A percentile compares a stretch with the other conserved stretches of the same genome.
phyloP scores from a whole-genome alignment of 441 rosid genomes.

The Capsella rubella region DNA sequence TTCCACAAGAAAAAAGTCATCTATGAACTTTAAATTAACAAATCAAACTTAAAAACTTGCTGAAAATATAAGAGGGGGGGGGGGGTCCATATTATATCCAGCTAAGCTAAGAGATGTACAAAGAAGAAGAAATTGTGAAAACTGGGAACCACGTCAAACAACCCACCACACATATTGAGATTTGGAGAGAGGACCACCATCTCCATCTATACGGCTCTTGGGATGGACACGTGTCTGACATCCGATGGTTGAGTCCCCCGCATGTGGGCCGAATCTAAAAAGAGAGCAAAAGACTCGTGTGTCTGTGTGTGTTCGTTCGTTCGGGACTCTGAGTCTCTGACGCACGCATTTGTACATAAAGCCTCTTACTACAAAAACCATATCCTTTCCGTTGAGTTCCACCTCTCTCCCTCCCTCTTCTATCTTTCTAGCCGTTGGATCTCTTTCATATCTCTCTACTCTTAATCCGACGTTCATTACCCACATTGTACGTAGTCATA shows the following conservation, averaged over 20 bases:
- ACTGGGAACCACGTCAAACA: conserved; percentile 47
- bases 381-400: conserved; percentile 26
- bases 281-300: conserved; percentile 42
- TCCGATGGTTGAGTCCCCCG: conserved; percentile 16
- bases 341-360: conserved; percentile 38
- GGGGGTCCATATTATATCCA: conserved; percentile 31
- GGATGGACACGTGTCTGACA: conserved; percentile 32
- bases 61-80: neutral
- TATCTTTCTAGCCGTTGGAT: conserved; percentile 11
- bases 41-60: neutral
- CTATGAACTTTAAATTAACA: no score
- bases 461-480: conserved; percentile 25
- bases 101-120: conserved; percentile 35
- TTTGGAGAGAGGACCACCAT: conserved; percentile 26
- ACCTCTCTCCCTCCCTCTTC: neutral
- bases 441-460: conserved; percentile 12
- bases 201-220: conserved; percentile 24
- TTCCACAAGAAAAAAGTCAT: no score
- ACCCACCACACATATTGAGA: neutral
- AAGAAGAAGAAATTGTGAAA: neutral
- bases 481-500: neutral
- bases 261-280: conserved; percentile 45
- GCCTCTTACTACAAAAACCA: conserved; percentile 9
- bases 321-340: conserved; percentile 36
- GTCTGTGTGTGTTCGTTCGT: conserved; percentile 7